Evolutionary conservation across 2,329 filamentous ascomycete species (phyloP), one percentile per base, ranked within the genome.

Genomic region (Mycogone perniciosa): DNA sequence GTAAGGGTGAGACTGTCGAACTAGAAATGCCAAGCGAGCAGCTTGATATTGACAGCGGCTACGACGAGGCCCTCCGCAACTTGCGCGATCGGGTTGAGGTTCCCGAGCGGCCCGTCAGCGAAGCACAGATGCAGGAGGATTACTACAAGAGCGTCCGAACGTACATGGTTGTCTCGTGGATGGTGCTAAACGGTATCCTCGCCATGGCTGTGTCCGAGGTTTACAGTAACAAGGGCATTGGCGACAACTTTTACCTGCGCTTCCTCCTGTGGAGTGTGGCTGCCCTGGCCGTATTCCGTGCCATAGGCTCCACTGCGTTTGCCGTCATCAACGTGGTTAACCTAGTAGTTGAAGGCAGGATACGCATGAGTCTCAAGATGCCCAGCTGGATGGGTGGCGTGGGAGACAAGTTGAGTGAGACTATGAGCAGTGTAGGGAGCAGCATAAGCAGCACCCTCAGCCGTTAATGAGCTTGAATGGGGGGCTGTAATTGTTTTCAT

Each of bases 21-120:
- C 78, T 99, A 5, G 93, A 99, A 64, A 99, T 99, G 91, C 93
- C 95, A 0, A 89, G 84, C 2, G 95, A 99, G 67, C 93, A 99
- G 72, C 84, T 99, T 33, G 93, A 99, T 67, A 99, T 99, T 66
- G 93, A 99, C 71, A 91, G 85, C 30, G 93, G 92, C 27, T 99
- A 99, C 69, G 93, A 99, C 65, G 92, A 96, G 67, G 93, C 93
- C 0, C 82, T 99, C 29, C 88, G 93, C 56, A 99, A 99, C 67
- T 85, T 99, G 5, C 88, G 93, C 46, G 93, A 99, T 64, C 81
- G 93, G 41, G 77, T 99, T 60, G 90, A 95, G 66, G 92, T 97
- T 0, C 76, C 86, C 8, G 66, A 70, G 9, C 67, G 79, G 0
- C 68, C 74, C 0, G 60, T 82, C 11, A 84, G 80, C 40, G 92